Base-by-base conservation (phyloP, 1,284 basidiomycete genomes). In the Gymnopus androsaceus region DNA sequence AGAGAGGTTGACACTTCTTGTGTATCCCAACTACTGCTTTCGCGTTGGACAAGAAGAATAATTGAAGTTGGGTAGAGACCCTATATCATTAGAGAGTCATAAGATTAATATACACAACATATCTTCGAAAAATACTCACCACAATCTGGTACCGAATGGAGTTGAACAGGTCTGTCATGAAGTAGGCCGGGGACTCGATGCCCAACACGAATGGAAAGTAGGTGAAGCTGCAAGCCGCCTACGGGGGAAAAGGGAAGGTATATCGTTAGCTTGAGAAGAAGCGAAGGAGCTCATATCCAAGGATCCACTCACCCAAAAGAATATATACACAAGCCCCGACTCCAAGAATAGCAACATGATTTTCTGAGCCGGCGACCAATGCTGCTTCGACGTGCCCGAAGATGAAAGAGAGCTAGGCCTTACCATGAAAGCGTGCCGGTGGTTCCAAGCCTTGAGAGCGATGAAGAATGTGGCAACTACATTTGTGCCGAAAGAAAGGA, bases 121-220 rank as follows among this genome's bases (percentile, higher is more conserved):
- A 17, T 15, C 19, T n/a, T 19, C n/a, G 17, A 3, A 41, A 41
- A 34, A n/a, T 19, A 33, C 28, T 47, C 17, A 47, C 45, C 45
- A 47, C 45, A 17, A 47, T 19, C 30, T 47, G 45, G 19, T 47
- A 47, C 17, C 45, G 45, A 11, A 30, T 47, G 12, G 27, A 30
- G 21, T 47, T 47, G 28, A 47, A 47, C 28, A 47, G 15, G 15
- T 28, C 28, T 6, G 45, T 47, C 45, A 47, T 47, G 28, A 47
- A 47, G 21, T 23, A 47, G 15, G 45, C 45, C n/a, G 45, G 45
- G 11, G 45, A 47, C 19, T 47, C 28, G 28, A 47, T 9, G 4
- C 45, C 45, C 45, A 47, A 15, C 17, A 47, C 45, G 14, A 47
- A 33, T 34, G 45, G 45, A 30, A 47, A 47, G n/a, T 47, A 47